Evolutionary conservation across 2,329 filamentous ascomycete genomes (phyloP).

Genomic region (Aspergillus intermedius): DNA sequence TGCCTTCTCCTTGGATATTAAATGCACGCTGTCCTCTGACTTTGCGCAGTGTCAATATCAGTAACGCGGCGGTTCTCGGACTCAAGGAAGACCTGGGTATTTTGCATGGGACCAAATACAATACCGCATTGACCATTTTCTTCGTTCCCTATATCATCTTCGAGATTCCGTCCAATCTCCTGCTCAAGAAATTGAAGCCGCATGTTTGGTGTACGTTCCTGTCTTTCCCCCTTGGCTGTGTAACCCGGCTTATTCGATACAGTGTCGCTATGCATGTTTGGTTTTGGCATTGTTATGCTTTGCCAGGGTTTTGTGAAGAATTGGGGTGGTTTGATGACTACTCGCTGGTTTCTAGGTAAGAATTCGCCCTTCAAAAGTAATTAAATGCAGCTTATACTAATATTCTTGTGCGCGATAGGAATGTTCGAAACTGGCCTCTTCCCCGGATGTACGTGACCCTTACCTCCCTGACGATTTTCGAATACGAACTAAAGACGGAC

Average conservation of each 20-base stretch:
- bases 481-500: not conserved
- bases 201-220: constrained; percentile 54
- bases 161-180: constrained; percentile 63
- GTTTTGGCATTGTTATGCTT: constrained; percentile 69
- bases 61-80: constrained; percentile 65
- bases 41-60: constrained; percentile 61
- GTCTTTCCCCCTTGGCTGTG: not conserved
- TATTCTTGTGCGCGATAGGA: constrained; percentile 27
- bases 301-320: constrained; percentile 71
- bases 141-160: constrained; percentile 68
- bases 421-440: constrained; percentile 66
- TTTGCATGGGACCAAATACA: constrained; percentile 53
- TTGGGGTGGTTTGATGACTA: constrained; percentile 69
- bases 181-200: constrained; percentile 62
- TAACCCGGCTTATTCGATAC: constrained; percentile 1
- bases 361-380: not conserved
- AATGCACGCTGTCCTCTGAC: constrained; percentile 3
- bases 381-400: not conserved
- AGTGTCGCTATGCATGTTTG: constrained; percentile 74
- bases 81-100: constrained; percentile 59
- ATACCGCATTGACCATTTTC: constrained; percentile 71
- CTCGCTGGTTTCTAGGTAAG: constrained; percentile 70
- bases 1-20: not conserved
- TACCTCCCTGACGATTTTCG: constrained; percentile 6
- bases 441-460: constrained; percentile 52